Base-by-base conservation (phyloP, 352 stramenopile species). In the Phytophthora tubulina region DNA sequence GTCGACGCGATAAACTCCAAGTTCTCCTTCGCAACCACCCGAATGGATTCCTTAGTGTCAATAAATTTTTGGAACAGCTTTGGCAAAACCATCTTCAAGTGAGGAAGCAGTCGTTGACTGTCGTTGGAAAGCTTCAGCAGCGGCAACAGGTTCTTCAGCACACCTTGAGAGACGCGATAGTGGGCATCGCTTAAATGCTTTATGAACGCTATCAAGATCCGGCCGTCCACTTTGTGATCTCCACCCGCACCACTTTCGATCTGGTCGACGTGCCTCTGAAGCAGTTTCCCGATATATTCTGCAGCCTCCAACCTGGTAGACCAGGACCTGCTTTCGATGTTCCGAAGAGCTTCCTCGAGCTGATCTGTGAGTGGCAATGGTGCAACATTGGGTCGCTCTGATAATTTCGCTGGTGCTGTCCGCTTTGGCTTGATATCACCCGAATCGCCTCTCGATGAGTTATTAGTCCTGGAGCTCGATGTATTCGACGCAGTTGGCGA, bases 61-160 rank as follows among this genome's bases (percentile, higher is more conserved):
- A 95, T 78, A 50, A 87, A 76, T 51, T 93, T 93, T 58, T 94
- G 84, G 44, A 95, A 94, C 5, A 95, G 61, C 50, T 78, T 82
- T 3, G 87, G 78, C 10, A 95, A 54, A 36, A 93, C 69, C 0
- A n/a, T 70, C 58, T 93, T 92, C 39, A 94, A 48, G 44, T 85
- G 81, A 17, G 79, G 68, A 42, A 76, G 21, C 1, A 95, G 70
- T 50, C 88, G 76, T 13, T 86, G 71, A 6, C 67, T 72, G 13
- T 82, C 49, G 32, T 68, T 57, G 4, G 55, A 69, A 9, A 91
- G 52, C 21, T 85, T 79, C n/a, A 94, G 31, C 17, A 89, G 71
- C 6, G 78, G 68, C 21, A 92, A 55, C 27, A 95, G 75, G 36
- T 81, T 72, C 41, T 86, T 87, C 3, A 95, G 69, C n/a, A 88